Base-by-base conservation (phyloP, 2,329 filamentous ascomycete species). In the Neocucurbitaria cava region DNA sequence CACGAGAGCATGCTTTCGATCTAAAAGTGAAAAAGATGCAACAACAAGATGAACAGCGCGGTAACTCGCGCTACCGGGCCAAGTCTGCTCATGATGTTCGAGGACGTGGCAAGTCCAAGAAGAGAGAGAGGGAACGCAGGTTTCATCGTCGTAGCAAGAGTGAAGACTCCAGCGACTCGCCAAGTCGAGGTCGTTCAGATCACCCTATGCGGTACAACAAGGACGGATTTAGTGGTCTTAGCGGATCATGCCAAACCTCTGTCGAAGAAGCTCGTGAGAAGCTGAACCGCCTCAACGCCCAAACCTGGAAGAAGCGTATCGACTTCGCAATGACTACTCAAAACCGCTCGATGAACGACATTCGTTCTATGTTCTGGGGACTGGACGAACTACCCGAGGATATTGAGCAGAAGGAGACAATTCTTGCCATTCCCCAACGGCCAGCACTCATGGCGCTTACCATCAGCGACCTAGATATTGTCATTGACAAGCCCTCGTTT, bases 401-500 rank as follows among this genome's bases (percentile, higher is more conserved):
- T 52, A 77, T 90, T 31, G 89, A 92, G 52, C 91, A 96, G 61
- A 86, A 85, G 5, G 95, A 99, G 75, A 89, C 86, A 30, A 91
- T 99, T 48, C 83, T 99, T 8, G 88, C 91, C 46, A 88, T 97
- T 48, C 92, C 92, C 3, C 87, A 91, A 60, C 85, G 95, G 24
- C 94, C 95, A 15, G 90, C 90, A 7, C 81, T 99, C 13, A 89
- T 96, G 87, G 85, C 89, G 3, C 83, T 91, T 5, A 79, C 91
- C 39, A 87, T 98, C 62, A 92, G 88, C 56, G 94, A 99, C 71
- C 80, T 99, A 28, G 89, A 94, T 59, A 83, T 99, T 50, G 81
- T 87, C 28, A 82, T 99, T 54, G 95, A 98, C 75, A 97, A 96
- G 73, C 95, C 95, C 0, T 94, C 91, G 0, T 99, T 99, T 71